phyloP scores from a whole-genome alignment of 768 basidiomycete species.

The Coprinopsis strossmayeri region DNA sequence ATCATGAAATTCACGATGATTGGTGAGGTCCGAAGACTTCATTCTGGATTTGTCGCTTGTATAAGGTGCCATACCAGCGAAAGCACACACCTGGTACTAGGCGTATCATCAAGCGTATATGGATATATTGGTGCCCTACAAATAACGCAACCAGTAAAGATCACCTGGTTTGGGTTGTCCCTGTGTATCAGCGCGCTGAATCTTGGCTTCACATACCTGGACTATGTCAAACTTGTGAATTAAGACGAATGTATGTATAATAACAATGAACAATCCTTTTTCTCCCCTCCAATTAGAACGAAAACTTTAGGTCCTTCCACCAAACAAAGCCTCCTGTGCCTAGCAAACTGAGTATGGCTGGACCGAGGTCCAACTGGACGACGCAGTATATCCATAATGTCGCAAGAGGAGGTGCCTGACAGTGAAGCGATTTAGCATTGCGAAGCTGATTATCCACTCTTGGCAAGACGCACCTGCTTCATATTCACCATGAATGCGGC shows the following conservation, averaged over 20 bases:
- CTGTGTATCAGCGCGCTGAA: too few species aligned
- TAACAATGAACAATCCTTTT: too few species aligned
- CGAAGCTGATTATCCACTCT: background rate
- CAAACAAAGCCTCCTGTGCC: conserved; percentile 51
- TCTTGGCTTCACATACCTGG: too few species aligned
- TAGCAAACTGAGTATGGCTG: conserved; percentile 50
- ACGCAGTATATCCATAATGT: conserved; percentile 76
- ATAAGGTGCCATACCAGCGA: conserved; percentile 69
- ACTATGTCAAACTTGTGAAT: background rate
- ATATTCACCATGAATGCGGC: conserved; percentile 70
- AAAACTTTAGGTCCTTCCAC: conserved; percentile 54
- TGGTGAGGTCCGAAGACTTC: background rate
- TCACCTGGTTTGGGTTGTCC: too few species aligned
- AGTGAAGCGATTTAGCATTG: background rate
- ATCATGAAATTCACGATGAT: conserved; percentile 9
- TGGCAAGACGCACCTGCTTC: conserved; percentile 47
- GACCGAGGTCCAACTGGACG: conserved; percentile 59
- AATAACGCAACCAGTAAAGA: too few species aligned
- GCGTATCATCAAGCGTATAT: conserved; percentile 80
- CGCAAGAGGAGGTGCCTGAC: conserved; percentile 70
- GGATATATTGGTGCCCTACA: conserved; percentile 12
- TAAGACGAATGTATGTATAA: too few species aligned
- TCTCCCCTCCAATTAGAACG: conserved; percentile 18
- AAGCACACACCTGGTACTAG: conserved; percentile 51
- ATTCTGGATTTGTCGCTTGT: conserved; percentile 42